Conservation (phyloP, 2,329 filamentous ascomycete genomes). For the Colletotrichum spaethianum region DNA sequence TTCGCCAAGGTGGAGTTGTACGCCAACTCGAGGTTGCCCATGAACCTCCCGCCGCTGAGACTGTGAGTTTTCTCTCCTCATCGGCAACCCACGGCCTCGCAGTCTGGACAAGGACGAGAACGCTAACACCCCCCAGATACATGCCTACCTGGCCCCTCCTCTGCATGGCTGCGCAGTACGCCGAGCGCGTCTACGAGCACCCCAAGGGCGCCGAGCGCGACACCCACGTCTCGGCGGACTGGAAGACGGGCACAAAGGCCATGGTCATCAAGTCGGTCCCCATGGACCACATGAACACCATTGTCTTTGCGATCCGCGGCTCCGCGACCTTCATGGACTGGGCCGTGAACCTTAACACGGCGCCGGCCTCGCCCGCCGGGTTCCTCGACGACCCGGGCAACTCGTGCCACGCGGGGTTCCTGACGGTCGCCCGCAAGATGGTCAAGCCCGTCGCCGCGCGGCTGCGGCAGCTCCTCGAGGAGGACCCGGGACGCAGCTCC, state of each 20-base stretch:
- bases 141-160: conserved; percentile 83
- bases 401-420: conserved; percentile 84
- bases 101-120: too few species aligned
- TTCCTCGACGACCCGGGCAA: conserved; percentile 87
- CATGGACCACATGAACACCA: conserved; percentile 82
- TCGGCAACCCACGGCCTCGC: neutral
- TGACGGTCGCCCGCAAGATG: conserved; percentile 83
- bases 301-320: conserved; percentile 88
- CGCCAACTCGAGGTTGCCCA: conserved; percentile 81
- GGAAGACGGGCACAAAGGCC: conserved; percentile 82
- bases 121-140: conserved; percentile 64
- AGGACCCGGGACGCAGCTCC: conserved; percentile 75
- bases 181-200: conserved; percentile 79
- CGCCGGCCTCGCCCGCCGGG: conserved; percentile 73
- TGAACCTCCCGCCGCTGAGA: conserved; percentile 76
- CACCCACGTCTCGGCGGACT: conserved; percentile 79
- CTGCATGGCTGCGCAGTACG: conserved; percentile 84
- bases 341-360: conserved; percentile 84
- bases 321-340: conserved; percentile 88
- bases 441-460: conserved; percentile 79
- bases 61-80: conserved; percentile 63
- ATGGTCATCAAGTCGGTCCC: conserved; percentile 88
- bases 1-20: conserved; percentile 86
- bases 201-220: conserved; percentile 75
- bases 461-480: conserved; percentile 77